Percentiles rank a stretch among this genome's conserved stretches.
These are phyloP conservation scores for Phytophthora foliorum DNA, from an alignment of 352 stramenopile species.

Conservation along the genomic window DNA sequence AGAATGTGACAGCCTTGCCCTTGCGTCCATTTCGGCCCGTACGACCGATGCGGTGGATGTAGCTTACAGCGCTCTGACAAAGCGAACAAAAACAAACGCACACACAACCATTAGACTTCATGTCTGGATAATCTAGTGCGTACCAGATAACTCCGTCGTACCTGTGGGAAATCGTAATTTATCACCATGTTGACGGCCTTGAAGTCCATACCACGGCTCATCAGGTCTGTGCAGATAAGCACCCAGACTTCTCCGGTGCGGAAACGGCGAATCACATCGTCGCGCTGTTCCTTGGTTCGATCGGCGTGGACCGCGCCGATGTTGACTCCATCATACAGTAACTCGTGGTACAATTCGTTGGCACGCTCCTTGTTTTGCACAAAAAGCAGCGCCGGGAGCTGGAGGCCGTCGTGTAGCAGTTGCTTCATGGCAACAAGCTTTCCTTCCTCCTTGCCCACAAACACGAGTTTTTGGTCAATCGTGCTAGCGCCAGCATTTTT, in stretches of 20 bases:
- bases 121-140: neutral
- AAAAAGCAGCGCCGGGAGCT: slow-evolving; percentile 98
- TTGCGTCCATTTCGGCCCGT: slow-evolving; percentile 94
- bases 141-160: slow-evolving; percentile 21
- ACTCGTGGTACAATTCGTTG: slow-evolving; percentile 97
- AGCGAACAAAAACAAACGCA: neutral
- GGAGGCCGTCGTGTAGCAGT: slow-evolving; percentile 91
- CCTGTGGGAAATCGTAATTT: slow-evolving; percentile 99
- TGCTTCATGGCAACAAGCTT: slow-evolving; percentile 98
- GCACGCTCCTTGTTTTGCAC: slow-evolving; percentile 99
- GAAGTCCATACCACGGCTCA: slow-evolving; percentile 99
- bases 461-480: slow-evolving; percentile 97
- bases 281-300: slow-evolving; percentile 93
- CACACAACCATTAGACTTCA: neutral
- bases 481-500: slow-evolving; percentile 90
- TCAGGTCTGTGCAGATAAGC: slow-evolving; percentile 99
- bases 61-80: slow-evolving; percentile 88
- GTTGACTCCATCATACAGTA: slow-evolving; percentile 98
- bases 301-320: slow-evolving; percentile 99
- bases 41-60: slow-evolving; percentile 98
- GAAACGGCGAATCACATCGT: slow-evolving; percentile 96
- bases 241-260: slow-evolving; percentile 97
- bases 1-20: slow-evolving; percentile 97
- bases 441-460: slow-evolving; percentile 99
- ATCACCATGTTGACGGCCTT: slow-evolving; percentile 99